Conservation (phyloP, 2,329 filamentous ascomycete species). For the Beauveria sp. region DNA sequence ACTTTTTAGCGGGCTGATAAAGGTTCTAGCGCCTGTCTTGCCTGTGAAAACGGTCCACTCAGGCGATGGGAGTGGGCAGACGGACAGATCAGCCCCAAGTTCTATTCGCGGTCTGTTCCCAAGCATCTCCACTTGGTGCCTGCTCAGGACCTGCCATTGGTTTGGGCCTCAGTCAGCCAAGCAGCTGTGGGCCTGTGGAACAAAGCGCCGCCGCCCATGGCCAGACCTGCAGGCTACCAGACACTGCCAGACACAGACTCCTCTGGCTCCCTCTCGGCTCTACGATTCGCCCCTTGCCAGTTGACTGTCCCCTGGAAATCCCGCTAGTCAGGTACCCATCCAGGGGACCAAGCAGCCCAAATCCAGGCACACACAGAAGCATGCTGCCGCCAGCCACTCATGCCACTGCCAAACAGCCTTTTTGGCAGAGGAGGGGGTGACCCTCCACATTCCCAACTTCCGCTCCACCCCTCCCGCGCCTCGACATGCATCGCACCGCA, state of each 20-base stretch:
- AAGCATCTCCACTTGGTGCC: too few species aligned
- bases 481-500: neutral
- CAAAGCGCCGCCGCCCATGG: too few species aligned
- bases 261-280: too few species aligned
- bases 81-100: neutral
- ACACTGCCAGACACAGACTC: too few species aligned
- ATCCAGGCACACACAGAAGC: neutral
- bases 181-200: too few species aligned
- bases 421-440: too few species aligned
- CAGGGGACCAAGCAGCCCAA: neutral
- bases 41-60: neutral
- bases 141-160: too few species aligned
- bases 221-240: too few species aligned
- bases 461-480: neutral
- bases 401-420: neutral
- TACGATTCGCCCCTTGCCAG: too few species aligned
- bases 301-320: neutral
- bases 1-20: neutral
- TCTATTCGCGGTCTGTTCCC: neutral
- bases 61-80: neutral
- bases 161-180: too few species aligned
- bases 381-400: too few species aligned
- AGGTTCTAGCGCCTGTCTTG: neutral
- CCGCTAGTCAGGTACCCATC: conserved; percentile 3
- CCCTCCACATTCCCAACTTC: conserved; percentile 4